Evolutionary conservation across 2,329 filamentous ascomycete genomes (phyloP).

Genomic region (Orbilia blumenaviensis): DNA sequence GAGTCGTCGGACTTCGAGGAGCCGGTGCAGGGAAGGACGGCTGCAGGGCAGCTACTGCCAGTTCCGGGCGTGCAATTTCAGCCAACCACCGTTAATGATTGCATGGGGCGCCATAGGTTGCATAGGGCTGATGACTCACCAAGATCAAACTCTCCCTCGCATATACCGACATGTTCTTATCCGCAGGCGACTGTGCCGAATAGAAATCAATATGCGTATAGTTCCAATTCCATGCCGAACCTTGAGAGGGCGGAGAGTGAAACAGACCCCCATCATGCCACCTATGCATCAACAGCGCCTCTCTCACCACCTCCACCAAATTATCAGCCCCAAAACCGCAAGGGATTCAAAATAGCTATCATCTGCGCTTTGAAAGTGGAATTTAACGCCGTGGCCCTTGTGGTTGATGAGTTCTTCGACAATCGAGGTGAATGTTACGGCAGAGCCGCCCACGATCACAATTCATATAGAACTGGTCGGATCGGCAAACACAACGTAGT

Average conservation of each 20-base stretch:
- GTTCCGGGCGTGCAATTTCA: background rate
- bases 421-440: slow-evolving; percentile 16
- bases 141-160: too few relatives aligned
- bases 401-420: slow-evolving; percentile 39
- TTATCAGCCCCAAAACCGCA: background rate
- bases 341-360: slow-evolving; percentile 16
- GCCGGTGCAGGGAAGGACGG: too few relatives aligned
- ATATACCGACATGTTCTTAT: too few relatives aligned
- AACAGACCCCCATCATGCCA: background rate
- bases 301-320: background rate
- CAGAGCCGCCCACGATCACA: slow-evolving; percentile 51
- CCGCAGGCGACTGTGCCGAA: too few relatives aligned
- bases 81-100: background rate
- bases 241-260: too few relatives aligned
- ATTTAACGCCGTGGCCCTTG: slow-evolving; percentile 44
- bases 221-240: too few relatives aligned
- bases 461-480: slow-evolving; percentile 55
- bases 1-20: too few relatives aligned
- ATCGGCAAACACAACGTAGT: slow-evolving; percentile 54
- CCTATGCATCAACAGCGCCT: background rate
- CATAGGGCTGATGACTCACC: background rate
- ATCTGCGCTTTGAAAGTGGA: slow-evolving; percentile 54
- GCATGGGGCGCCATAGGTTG: too few relatives aligned
- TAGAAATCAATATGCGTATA: too few relatives aligned
- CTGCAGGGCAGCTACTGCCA: too few relatives aligned